A percentile compares a stretch with the other conserved stretches of the same genome.
Conservation (phyloP, 441 rosid genomes). For the Corymbia citriodora region DNA sequence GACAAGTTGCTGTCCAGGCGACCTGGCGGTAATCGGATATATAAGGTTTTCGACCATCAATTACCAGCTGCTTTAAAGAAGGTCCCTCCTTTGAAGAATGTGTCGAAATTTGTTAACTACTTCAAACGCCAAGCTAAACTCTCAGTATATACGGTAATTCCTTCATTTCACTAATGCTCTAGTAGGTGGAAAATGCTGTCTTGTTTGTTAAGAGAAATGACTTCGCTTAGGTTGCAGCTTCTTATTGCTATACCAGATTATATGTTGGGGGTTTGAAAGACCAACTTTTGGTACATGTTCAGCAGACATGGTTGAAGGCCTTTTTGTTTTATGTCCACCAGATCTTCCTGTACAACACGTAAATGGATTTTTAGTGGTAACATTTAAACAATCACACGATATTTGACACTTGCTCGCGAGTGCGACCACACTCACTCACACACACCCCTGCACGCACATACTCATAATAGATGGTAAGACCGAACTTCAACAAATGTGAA, state of each 20-base stretch:
- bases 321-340: not conserved
- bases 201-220: not conserved
- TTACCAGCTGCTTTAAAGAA: constrained; percentile 96
- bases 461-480: not conserved
- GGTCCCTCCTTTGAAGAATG: constrained; percentile 89
- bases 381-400: not conserved
- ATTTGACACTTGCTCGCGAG: not conserved
- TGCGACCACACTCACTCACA: not conserved
- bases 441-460: not conserved
- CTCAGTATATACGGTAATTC: constrained; percentile 86
- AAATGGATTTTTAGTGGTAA: not conserved
- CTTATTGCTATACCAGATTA: not conserved
- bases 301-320: not conserved
- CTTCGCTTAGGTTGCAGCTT: not conserved
- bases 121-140: constrained; percentile 99
- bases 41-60: constrained; percentile 95
- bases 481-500: not conserved
- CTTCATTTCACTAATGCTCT: constrained; percentile 3
- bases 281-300: not conserved
- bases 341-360: not conserved
- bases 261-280: not conserved
- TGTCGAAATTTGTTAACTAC: constrained; percentile 81
- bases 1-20: constrained; percentile 48
- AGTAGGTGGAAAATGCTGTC: not conserved
- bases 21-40: constrained; percentile 94